phyloP scores from a whole-genome alignment of 148 eudicot species.

The Pouteria glomerata region DNA sequence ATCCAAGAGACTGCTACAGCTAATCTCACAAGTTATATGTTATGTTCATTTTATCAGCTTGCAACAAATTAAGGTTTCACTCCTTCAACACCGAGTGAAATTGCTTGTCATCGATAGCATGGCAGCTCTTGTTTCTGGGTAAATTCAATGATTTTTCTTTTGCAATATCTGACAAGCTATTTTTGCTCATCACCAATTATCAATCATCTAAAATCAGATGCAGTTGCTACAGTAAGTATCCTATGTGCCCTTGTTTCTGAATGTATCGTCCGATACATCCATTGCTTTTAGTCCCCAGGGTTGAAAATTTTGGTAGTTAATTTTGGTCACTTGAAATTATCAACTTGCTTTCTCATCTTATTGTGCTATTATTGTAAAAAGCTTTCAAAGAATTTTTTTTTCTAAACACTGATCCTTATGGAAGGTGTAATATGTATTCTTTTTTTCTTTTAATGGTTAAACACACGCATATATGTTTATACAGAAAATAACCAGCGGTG shows the following conservation, averaged over 20 bases:
- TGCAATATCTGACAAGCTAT: neutral
- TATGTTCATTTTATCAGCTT: conserved; percentile 40
- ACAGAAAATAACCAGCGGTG: too few species aligned
- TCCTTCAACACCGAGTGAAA: conserved; percentile 69
- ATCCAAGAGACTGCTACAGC: neutral
- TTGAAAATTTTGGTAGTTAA: neutral
- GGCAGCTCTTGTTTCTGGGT: conserved; percentile 78
- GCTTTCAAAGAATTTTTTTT: too few species aligned
- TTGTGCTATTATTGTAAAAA: too few species aligned
- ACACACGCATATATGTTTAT: too few species aligned
- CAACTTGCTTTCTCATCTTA: neutral
- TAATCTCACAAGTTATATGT: neutral
- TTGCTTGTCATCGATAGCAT: conserved; percentile 84
- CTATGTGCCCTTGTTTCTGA: neutral
- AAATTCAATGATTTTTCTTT: conserved; percentile 15
- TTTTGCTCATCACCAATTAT: neutral
- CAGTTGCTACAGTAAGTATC: neutral
- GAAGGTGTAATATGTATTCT: too few species aligned
- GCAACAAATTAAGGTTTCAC: conserved; percentile 71
- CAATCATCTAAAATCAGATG: neutral
- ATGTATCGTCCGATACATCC: neutral
- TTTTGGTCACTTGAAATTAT: neutral
- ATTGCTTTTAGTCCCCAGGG: neutral
- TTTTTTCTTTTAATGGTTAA: too few species aligned
- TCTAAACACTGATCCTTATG: too few species aligned